Conservation (phyloP, 768 basidiomycete genomes). For the Suillus spraguei region DNA sequence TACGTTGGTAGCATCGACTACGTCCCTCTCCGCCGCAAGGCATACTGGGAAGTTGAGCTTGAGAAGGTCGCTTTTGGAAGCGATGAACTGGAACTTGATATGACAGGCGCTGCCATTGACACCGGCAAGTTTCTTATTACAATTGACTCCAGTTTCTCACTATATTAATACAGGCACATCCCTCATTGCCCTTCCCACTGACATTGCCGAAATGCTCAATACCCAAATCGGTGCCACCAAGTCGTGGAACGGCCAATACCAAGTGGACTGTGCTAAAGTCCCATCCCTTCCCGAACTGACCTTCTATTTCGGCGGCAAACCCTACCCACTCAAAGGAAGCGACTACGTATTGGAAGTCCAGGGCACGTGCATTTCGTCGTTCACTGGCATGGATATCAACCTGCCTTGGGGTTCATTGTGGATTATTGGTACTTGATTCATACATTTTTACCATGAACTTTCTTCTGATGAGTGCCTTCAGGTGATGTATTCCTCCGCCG, state of each 20-base stretch:
- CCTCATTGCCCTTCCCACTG: constrained; percentile 89
- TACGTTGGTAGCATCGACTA: constrained; percentile 84
- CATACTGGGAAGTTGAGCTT: constrained; percentile 98
- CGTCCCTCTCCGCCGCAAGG: constrained; percentile 91
- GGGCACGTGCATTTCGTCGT: constrained; percentile 92
- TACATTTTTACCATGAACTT: constrained; percentile 6
- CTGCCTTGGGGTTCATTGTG: constrained; percentile 78
- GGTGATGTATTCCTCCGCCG: constrained; percentile 92
- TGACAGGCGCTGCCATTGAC: constrained; percentile 92
- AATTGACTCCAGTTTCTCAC: constrained; percentile 5
- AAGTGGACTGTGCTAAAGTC: constrained; percentile 85
- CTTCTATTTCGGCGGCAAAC: constrained; percentile 81
- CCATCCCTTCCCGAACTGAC: constrained; percentile 81
- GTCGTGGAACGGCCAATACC: constrained; percentile 96
- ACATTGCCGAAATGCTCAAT: constrained; percentile 98
- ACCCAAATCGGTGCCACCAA: constrained; percentile 91
- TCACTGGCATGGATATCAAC: constrained; percentile 91
- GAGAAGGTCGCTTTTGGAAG: constrained; percentile 83
- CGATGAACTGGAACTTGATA: constrained; percentile 87
- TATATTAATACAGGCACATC: constrained; percentile 67
- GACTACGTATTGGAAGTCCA: constrained; percentile 93
- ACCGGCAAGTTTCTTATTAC: constrained; percentile 55
- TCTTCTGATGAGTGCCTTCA: constrained; percentile 26
- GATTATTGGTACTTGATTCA: constrained; percentile 72
- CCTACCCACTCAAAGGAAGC: constrained; percentile 74